Evolutionary conservation across 495 filamentous ascomycete genomes (phyloP).

Genomic region (Hypoxylon perforatum): DNA sequence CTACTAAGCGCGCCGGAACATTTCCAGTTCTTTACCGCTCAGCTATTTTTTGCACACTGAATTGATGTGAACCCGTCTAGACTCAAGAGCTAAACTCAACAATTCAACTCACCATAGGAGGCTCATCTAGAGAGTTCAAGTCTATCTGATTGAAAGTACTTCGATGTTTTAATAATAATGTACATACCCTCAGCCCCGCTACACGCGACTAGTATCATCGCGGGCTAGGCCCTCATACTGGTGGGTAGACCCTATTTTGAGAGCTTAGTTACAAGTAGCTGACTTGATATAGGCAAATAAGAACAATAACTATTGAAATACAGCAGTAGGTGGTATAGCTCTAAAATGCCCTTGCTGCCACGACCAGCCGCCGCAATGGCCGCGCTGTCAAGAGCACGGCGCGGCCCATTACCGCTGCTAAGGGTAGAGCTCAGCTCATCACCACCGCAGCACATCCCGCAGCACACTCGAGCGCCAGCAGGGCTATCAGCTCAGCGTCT

Average conservation of each 20-base stretch:
- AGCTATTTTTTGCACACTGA: not conserved
- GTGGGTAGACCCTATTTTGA: no score
- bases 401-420: not conserved
- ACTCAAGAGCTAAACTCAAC: not conserved
- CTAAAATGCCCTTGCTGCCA: constrained; percentile 16
- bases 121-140: no score
- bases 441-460: not conserved
- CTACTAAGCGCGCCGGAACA: not conserved
- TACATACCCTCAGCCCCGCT: no score
- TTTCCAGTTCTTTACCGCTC: not conserved
- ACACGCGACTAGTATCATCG: no score
- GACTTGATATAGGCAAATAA: not conserved
- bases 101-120: no score
- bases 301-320: not conserved
- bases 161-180: no score
- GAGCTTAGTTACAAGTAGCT: not conserved
- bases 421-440: not conserved
- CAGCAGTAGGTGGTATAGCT: not conserved
- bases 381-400: constrained; percentile 7
- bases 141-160: no score
- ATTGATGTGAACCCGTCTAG: not conserved
- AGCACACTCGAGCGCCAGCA: not conserved
- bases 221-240: no score
- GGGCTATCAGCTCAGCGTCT: not conserved
- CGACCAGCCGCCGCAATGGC: constrained; percentile 4